Conservation (phyloP, 352 stramenopile species). For the Globisporangium spinosum region DNA sequence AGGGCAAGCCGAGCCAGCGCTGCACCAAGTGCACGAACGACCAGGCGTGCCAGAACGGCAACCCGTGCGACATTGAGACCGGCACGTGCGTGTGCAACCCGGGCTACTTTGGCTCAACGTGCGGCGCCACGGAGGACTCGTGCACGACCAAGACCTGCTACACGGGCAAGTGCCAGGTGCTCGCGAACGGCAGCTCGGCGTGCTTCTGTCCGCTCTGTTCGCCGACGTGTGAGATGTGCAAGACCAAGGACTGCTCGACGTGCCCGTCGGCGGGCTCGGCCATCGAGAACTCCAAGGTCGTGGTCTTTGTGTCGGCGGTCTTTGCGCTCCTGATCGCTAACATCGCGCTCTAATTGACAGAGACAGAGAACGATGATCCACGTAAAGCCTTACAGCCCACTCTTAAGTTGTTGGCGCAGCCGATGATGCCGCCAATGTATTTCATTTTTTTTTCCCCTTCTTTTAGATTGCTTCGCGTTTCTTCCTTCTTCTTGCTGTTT, state of each 20-base stretch:
- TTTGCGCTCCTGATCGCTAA: conserved; percentile 14
- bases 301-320: conserved; percentile 16
- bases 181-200: conserved; percentile 19
- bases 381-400: neutral
- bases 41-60: conserved; percentile 32
- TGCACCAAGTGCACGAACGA: conserved; percentile 39
- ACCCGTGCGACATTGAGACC: conserved; percentile 23
- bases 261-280: conserved; percentile 17
- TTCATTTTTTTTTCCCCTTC: conserved; percentile 5
- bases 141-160: conserved; percentile 28
- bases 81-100: conserved; percentile 28
- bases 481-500: neutral
- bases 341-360: conserved; percentile 14
- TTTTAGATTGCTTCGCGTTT: neutral
- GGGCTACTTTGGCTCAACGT: conserved; percentile 31
- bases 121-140: conserved; percentile 24
- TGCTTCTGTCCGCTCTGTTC: conserved; percentile 26
- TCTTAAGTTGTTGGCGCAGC: conserved; percentile 3
- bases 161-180: conserved; percentile 20
- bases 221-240: conserved; percentile 17
- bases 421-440: conserved; percentile 9
- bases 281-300: conserved; percentile 16
- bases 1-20: conserved; percentile 25
- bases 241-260: conserved; percentile 24
- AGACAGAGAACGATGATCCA: neutral